These are phyloP conservation scores for Trichophyton benhamiae DNA, from an alignment of 2,329 filamentous ascomycete species.

Conservation along the genomic window DNA sequence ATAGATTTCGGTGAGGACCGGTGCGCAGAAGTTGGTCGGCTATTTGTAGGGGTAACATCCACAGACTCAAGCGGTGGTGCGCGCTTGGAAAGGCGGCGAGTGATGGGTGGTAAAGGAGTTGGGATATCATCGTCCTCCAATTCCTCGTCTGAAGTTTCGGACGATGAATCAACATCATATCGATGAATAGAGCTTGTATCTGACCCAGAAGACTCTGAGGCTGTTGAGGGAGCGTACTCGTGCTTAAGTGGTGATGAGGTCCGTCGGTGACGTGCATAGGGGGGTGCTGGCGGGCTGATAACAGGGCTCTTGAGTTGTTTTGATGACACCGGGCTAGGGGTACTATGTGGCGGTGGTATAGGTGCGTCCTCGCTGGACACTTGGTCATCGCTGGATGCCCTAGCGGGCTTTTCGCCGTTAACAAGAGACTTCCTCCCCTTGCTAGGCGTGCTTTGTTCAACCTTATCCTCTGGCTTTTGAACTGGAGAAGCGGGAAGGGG, in stretches of 20 bases:
- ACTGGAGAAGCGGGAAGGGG: constrained; percentile 14
- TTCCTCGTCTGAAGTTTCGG: constrained; percentile 45
- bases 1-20: constrained; percentile 52
- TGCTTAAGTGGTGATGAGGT: constrained; percentile 92
- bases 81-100: constrained; percentile 30
- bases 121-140: constrained; percentile 39
- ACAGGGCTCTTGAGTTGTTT: constrained; percentile 35
- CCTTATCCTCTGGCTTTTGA: constrained; percentile 19
- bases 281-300: constrained; percentile 37
- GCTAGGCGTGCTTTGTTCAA: constrained; percentile 9
- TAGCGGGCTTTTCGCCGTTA: constrained; percentile 14
- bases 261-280: constrained; percentile 47
- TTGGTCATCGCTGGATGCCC: constrained; percentile 2
- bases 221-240: constrained; percentile 81
- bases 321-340: constrained; percentile 34
- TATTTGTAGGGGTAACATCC: constrained; percentile 40
- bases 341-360: constrained; percentile 39
- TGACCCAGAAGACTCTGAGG: constrained; percentile 48
- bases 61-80: constrained; percentile 26
- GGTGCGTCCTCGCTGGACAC: constrained; percentile 22
- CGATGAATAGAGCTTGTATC: constrained; percentile 45
- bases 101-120: constrained; percentile 23
- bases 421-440: background rate
- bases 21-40: constrained; percentile 58
- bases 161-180: constrained; percentile 37